Conservation (phyloP, 2,329 filamentous ascomycete genomes). For the Claviceps africana region DNA sequence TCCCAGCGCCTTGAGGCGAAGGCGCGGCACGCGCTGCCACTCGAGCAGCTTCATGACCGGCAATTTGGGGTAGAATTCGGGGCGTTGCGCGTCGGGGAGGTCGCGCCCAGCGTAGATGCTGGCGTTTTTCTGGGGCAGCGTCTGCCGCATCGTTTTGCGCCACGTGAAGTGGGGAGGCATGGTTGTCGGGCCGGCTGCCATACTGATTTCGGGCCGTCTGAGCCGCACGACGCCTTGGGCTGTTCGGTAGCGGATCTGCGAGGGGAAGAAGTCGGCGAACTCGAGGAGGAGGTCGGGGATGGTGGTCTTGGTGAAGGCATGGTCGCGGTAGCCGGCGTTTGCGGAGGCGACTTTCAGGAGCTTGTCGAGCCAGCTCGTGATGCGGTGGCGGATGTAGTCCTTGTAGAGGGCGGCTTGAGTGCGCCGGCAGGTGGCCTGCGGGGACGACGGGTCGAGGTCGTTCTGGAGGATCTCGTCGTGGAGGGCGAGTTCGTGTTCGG, state of each 20-base stretch:
- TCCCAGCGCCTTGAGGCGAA: conserved; percentile 9
- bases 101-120: conserved; percentile 7
- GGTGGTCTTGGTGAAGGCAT: conserved; percentile 9
- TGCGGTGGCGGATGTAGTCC: conserved; percentile 19
- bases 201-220: conserved; percentile 9
- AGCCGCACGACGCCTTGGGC: conserved; percentile 18
- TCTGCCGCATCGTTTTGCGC: conserved; percentile 10
- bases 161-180: conserved; percentile 11
- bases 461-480: conserved; percentile 20
- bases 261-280: conserved; percentile 20
- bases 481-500: conserved; percentile 15
- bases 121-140: conserved; percentile 14
- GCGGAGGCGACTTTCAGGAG: conserved; percentile 15
- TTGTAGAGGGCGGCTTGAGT: conserved; percentile 16
- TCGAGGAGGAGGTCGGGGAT: conserved; percentile 21
- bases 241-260: conserved; percentile 18
- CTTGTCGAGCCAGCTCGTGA: conserved; percentile 14
- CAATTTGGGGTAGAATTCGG: conserved; percentile 11
- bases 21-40: conserved; percentile 13
- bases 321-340: conserved; percentile 11
- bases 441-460: conserved; percentile 8
- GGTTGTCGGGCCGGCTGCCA: neutral
- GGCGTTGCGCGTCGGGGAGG: neutral
- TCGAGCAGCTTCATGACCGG: conserved; percentile 11
- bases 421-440: conserved; percentile 13